Percentiles rank a stretch among this genome's conserved stretches.
Conservation (phyloP, 116 monocot genomes). For the Dioscorea cayenensis region DNA sequence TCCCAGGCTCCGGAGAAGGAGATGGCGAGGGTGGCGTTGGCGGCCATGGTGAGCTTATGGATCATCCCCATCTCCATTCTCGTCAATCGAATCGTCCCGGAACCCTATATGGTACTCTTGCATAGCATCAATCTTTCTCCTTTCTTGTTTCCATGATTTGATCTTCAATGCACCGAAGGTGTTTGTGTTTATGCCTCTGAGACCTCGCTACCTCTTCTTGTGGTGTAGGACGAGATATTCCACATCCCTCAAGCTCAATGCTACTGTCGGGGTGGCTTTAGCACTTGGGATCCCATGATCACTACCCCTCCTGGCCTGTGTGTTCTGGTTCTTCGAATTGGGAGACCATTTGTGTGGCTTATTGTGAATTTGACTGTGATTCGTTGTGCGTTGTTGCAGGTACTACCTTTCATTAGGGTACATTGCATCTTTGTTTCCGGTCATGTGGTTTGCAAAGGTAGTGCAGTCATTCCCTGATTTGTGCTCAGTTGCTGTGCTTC, state of each 20-base stretch:
- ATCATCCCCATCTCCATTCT: slow-evolving; percentile 62
- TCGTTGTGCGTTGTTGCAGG: slow-evolving; percentile 43
- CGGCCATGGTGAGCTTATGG: slow-evolving; percentile 49
- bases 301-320: slow-evolving; percentile 97
- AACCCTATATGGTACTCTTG: slow-evolving; percentile 73
- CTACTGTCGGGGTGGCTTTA: slow-evolving; percentile 77
- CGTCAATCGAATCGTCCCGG: slow-evolving; percentile 65
- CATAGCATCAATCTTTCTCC: not conserved
- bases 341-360: no score
- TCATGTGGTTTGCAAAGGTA: slow-evolving; percentile 34
- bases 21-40: slow-evolving; percentile 59
- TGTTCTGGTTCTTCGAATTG: slow-evolving; percentile 11
- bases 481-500: slow-evolving; percentile 68
- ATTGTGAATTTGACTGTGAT: not conserved
- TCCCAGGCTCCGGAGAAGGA: not conserved
- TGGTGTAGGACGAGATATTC: slow-evolving; percentile 89
- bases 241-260: slow-evolving; percentile 80
- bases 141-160: not conserved
- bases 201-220: not conserved
- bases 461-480: slow-evolving; percentile 34
- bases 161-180: slow-evolving; percentile 5
- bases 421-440: slow-evolving; percentile 72
- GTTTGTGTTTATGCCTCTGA: not conserved
- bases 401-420: slow-evolving; percentile 79
- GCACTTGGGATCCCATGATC: slow-evolving; percentile 97